A percentile compares a stretch with the other conserved stretches of the same genome.
Evolutionary conservation across 371 early-diverging fungal species (phyloP).

Genomic region (Saksenaea vasiformis): DNA sequence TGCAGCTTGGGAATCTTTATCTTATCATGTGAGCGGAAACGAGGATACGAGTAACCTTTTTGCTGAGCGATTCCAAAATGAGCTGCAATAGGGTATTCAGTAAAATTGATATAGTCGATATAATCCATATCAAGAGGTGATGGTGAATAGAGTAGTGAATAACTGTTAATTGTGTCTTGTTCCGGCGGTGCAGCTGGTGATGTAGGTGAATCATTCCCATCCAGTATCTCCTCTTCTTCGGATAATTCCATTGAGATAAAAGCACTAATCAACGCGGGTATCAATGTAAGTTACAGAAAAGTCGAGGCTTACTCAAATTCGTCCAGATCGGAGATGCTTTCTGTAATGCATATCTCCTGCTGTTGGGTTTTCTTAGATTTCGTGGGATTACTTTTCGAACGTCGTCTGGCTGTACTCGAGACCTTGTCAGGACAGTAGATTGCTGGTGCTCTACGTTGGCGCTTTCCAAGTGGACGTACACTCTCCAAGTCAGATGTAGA

Average conservation of each 20-base stretch:
- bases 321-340: slow-evolving; percentile 27
- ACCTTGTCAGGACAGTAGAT: slow-evolving; percentile 22
- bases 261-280: not conserved
- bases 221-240: slow-evolving; percentile 19
- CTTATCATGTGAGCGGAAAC: slow-evolving; percentile 58
- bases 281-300: not conserved
- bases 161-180: slow-evolving; percentile 45
- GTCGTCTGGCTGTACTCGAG: not conserved
- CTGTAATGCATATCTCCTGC: not conserved
- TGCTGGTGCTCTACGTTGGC: slow-evolving; percentile 35
- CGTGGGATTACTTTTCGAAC: not conserved
- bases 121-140: slow-evolving; percentile 38
- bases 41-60: slow-evolving; percentile 66
- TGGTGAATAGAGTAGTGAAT: slow-evolving; percentile 41
- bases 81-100: slow-evolving; percentile 44
- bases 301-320: slow-evolving; percentile 30
- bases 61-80: slow-evolving; percentile 66
- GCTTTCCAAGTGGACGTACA: slow-evolving; percentile 22
- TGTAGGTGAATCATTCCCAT: not conserved
- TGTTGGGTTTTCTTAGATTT: not conserved
- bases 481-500: not conserved
- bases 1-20: slow-evolving; percentile 59
- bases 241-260: slow-evolving; percentile 24
- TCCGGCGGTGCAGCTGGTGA: slow-evolving; percentile 15
- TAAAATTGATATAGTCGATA: slow-evolving; percentile 41